Evolutionary conservation across 495 filamentous ascomycete genomes (phyloP).

Genomic region (Aspergillus cavernicola): DNA sequence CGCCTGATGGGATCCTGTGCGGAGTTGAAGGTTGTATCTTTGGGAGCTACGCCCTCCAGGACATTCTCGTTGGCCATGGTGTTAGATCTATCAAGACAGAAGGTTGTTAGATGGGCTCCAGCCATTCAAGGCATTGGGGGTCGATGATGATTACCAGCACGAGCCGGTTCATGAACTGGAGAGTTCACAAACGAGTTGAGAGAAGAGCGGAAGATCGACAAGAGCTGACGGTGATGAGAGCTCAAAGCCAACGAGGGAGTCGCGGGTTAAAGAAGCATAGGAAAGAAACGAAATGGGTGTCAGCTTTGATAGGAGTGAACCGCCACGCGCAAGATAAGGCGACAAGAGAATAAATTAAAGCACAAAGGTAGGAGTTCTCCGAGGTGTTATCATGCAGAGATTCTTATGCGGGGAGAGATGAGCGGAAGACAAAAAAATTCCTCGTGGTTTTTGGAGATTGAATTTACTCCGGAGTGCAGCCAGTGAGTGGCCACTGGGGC

Average conservation of each 20-base stretch:
- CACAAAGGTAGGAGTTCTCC: not conserved
- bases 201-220: not conserved
- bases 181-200: not conserved
- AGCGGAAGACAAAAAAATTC: conserved; percentile 2
- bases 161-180: not conserved
- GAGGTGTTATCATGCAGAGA: not conserved
- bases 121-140: not conserved
- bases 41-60: conserved; percentile 8
- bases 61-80: conserved; percentile 4
- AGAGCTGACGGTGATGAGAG: not conserved
- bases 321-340: not conserved
- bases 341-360: conserved; percentile 1
- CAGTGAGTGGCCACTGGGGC: not conserved
- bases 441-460: not conserved
- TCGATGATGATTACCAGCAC: not conserved
- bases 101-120: not conserved
- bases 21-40: not conserved
- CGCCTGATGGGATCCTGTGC: conserved; percentile 1
- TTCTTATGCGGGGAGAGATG: not conserved
- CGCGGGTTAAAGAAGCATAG: not conserved
- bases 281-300: no score
- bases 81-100: not conserved
- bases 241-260: not conserved
- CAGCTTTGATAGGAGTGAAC: not conserved
- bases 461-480: not conserved